These are phyloP conservation scores for Leccinum variicolor DNA, from an alignment of 768 basidiomycete genomes.

Conservation along the genomic window DNA sequence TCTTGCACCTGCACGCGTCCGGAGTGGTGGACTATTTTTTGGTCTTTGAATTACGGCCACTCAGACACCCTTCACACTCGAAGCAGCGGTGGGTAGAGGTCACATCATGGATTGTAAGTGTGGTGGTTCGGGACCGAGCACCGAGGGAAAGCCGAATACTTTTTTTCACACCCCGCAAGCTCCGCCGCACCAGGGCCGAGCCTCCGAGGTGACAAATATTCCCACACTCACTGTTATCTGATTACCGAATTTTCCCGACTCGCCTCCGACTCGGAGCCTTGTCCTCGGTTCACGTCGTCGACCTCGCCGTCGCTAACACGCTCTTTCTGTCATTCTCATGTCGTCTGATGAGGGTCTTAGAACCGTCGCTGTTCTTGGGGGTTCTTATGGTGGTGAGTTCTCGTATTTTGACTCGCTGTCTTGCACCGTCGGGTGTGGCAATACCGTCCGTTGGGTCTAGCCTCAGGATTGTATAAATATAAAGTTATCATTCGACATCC, in stretches of 20 bases:
- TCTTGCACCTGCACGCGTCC: too few relatives aligned
- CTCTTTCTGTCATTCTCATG: conserved; percentile 7
- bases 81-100: too few relatives aligned
- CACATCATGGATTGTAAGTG: too few relatives aligned
- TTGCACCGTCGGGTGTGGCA: not conserved
- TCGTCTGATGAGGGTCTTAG: conserved; percentile 2
- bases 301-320: not conserved
- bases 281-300: not conserved
- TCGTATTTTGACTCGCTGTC: not conserved
- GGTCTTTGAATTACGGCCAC: too few relatives aligned
- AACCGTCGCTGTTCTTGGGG: conserved; percentile 54
- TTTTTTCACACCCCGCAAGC: too few relatives aligned
- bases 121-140: too few relatives aligned
- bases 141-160: too few relatives aligned
- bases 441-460: not conserved
- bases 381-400: conserved; percentile 48
- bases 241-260: not conserved
- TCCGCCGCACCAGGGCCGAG: too few relatives aligned
- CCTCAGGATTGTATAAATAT: not conserved
- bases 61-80: too few relatives aligned
- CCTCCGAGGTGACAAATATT: not conserved
- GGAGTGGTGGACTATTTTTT: too few relatives aligned
- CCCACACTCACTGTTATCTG: conserved; percentile 1
- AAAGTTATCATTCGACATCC: not conserved
- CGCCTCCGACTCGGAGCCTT: not conserved